phyloP scores from a whole-genome alignment of 768 basidiomycete species.

The Tulasnella sp. region DNA sequence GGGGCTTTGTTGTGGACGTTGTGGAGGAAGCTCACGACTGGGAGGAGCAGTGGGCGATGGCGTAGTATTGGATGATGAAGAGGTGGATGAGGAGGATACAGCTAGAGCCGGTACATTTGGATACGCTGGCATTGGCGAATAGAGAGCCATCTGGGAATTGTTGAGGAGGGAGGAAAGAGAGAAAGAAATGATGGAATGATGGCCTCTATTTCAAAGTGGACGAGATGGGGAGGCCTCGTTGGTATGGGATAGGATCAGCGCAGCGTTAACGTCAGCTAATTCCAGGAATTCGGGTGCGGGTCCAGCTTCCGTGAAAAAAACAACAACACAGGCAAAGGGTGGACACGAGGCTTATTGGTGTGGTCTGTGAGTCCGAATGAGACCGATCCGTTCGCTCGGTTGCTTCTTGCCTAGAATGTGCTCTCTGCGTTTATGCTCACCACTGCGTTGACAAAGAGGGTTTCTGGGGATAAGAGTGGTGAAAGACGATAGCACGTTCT shows the following conservation, averaged over 20 bases:
- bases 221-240: background rate
- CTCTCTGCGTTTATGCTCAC: too few relatives aligned
- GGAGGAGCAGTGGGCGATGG: conserved; percentile 2
- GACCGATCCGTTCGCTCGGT: too few relatives aligned
- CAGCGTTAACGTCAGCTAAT: too few relatives aligned
- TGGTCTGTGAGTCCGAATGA: too few relatives aligned
- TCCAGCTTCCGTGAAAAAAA: background rate
- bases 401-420: too few relatives aligned
- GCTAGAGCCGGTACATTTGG: background rate
- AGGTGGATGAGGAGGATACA: conserved; percentile 4
- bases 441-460: too few relatives aligned
- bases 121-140: conserved; percentile 11
- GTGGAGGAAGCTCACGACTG: background rate
- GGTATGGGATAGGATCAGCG: background rate
- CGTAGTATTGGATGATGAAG: conserved; percentile 1
- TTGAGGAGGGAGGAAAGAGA: background rate
- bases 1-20: background rate
- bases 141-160: conserved; percentile 4
- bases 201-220: background rate
- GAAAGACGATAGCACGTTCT: too few relatives aligned
- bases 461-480: too few relatives aligned
- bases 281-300: background rate
- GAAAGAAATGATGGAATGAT: background rate
- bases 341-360: too few relatives aligned
- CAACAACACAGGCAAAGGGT: too few relatives aligned